phyloP scores from a whole-genome alignment of 2,329 filamentous ascomycete species.

The Aspergillus sojae region DNA sequence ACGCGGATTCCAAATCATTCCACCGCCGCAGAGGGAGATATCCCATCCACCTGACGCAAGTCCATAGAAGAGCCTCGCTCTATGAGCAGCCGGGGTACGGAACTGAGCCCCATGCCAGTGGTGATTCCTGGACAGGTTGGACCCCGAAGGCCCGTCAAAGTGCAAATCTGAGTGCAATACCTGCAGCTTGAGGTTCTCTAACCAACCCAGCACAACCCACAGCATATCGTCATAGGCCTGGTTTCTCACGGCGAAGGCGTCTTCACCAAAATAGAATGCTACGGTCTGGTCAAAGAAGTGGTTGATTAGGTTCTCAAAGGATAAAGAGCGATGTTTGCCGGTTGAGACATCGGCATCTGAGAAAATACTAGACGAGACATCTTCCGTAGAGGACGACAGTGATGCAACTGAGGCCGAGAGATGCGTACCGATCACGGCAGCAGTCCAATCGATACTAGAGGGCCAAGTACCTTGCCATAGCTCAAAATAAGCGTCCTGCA shows the following conservation, averaged over 20 bases:
- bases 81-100: conserved; percentile 75
- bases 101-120: conserved; percentile 78
- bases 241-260: conserved; percentile 71
- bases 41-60: conserved; percentile 81
- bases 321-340: conserved; percentile 34
- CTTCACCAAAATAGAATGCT: conserved; percentile 84
- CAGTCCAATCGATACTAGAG: conserved; percentile 88
- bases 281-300: conserved; percentile 76
- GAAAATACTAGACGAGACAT: conserved; percentile 40
- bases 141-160: conserved; percentile 45
- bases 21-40: conserved; percentile 75
- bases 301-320: conserved; percentile 77
- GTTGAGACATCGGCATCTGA: conserved; percentile 7
- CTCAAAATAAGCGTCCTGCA: conserved; percentile 79
- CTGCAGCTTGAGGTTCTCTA: conserved; percentile 79
- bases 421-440: conserved; percentile 79
- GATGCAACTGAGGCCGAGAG: conserved; percentile 72
- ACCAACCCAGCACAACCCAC: conserved; percentile 91
- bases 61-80: conserved; percentile 83
- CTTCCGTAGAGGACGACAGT: conserved; percentile 61
- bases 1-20: conserved; percentile 87
- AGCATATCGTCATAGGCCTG: conserved; percentile 92
- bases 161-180: conserved; percentile 67
- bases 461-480: conserved; percentile 82
- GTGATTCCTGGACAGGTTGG: conserved; percentile 24